Conservation (phyloP, 75 land plant species). For the Picea glauca region DNA sequence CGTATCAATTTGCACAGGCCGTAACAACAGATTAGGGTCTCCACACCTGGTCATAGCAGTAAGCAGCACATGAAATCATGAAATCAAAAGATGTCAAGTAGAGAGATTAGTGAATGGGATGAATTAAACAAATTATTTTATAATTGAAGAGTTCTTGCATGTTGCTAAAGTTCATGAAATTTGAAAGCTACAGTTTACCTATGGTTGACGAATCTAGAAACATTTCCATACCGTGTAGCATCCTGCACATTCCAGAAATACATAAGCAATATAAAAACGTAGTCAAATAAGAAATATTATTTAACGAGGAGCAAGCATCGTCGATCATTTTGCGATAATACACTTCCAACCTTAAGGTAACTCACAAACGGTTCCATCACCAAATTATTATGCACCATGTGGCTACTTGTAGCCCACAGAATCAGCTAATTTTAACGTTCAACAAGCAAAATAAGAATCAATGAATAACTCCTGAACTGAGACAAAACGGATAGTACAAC, state of each 20-base stretch:
- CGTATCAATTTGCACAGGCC: slow-evolving; percentile 34
- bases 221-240: slow-evolving; percentile 33
- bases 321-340: background rate
- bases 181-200: slow-evolving; percentile 9
- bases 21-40: slow-evolving; percentile 23
- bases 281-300: background rate
- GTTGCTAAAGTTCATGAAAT: background rate
- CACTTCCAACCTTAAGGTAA: background rate
- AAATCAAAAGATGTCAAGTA: background rate
- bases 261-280: background rate
- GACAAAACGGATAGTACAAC: background rate
- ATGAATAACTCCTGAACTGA: no score
- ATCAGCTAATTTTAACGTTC: no score
- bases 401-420: background rate
- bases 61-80: background rate
- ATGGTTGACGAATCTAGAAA: slow-evolving; percentile 34
- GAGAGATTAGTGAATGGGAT: background rate
- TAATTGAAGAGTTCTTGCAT: background rate
- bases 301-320: background rate
- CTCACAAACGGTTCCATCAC: background rate
- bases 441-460: no score
- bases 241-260: slow-evolving; percentile 16
- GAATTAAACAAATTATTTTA: background rate
- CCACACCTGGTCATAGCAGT: slow-evolving; percentile 19
- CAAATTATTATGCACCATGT: background rate